phyloP scores from a whole-genome alignment of 2,329 filamentous ascomycete species.

The Pestalotiopsis sp. region DNA sequence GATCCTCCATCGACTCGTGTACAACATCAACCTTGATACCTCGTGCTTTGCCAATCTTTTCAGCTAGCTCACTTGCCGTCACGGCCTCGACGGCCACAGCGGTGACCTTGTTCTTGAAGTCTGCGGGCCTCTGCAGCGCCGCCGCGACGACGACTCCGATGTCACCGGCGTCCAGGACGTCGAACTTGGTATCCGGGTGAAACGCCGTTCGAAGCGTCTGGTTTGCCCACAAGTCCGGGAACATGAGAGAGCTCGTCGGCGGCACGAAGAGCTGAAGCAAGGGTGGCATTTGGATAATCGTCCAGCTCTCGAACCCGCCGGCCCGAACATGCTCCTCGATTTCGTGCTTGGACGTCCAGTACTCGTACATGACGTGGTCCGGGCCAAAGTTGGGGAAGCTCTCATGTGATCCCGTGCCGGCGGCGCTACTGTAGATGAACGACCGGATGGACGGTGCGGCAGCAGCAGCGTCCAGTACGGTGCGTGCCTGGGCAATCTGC shows the following conservation, averaged over 20 bases:
- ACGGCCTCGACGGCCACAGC: slow-evolving; percentile 7
- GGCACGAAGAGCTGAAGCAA: slow-evolving; percentile 10
- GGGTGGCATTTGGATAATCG: not conserved
- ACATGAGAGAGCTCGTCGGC: not conserved
- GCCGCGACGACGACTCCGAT: slow-evolving; percentile 4
- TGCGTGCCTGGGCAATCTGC: not conserved
- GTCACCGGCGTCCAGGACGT: slow-evolving; percentile 7
- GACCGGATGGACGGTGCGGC: not conserved
- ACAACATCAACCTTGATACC: slow-evolving; percentile 4
- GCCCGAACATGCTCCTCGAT: slow-evolving; percentile 11
- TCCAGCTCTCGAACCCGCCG: slow-evolving; percentile 8
- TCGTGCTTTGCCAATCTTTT: not conserved
- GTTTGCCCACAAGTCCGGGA: slow-evolving; percentile 9
- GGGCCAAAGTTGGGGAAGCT: slow-evolving; percentile 4
- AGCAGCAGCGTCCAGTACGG: not conserved
- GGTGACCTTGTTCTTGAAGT: not conserved
- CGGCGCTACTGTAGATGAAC: not conserved
- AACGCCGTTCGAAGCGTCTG: not conserved
- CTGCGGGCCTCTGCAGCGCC: not conserved
- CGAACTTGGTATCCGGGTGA: not conserved
- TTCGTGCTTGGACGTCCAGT: slow-evolving; percentile 10
- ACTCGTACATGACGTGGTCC: slow-evolving; percentile 1
- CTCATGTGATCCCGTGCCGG: not conserved
- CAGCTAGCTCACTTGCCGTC: slow-evolving; percentile 5
- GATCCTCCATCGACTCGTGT: not conserved